Conservation (phyloP, 192 early-diverging fungal species). For the Coemansia sp. region DNA sequence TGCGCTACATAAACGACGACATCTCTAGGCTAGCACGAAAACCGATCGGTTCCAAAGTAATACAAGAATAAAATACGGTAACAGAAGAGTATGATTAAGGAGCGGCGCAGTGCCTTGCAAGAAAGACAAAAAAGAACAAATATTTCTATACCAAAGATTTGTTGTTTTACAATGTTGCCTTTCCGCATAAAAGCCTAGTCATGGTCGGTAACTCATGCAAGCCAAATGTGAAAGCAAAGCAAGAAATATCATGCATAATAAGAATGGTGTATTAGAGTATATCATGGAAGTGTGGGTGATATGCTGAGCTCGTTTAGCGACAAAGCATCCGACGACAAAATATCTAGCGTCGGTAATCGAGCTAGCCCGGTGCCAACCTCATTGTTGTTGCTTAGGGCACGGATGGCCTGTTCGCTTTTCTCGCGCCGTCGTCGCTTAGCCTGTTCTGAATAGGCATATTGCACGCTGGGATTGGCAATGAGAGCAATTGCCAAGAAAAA, state of each 20-base stretch:
- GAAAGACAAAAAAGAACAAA: no score
- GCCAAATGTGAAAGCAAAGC: neutral
- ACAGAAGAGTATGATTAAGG: no score
- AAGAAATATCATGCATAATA: neutral
- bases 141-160: neutral
- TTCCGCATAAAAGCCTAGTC: neutral
- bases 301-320: neutral
- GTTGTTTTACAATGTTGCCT: neutral
- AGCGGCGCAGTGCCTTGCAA: no score
- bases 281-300: neutral
- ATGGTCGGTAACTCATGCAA: neutral
- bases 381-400: neutral
- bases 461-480: conserved; percentile 33
- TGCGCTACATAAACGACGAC: no score
- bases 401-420: neutral
- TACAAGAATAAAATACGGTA: no score
- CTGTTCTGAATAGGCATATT: neutral
- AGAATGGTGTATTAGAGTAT: neutral
- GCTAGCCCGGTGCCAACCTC: neutral
- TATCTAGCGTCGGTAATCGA: neutral
- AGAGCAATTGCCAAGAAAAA: conserved; percentile 31
- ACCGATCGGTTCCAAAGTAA: no score
- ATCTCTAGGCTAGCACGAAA: no score
- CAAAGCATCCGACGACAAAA: neutral
- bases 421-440: neutral